Evolutionary conservation across 371 early-diverging fungal species (phyloP).

Genomic region (Mortierella sp.): DNA sequence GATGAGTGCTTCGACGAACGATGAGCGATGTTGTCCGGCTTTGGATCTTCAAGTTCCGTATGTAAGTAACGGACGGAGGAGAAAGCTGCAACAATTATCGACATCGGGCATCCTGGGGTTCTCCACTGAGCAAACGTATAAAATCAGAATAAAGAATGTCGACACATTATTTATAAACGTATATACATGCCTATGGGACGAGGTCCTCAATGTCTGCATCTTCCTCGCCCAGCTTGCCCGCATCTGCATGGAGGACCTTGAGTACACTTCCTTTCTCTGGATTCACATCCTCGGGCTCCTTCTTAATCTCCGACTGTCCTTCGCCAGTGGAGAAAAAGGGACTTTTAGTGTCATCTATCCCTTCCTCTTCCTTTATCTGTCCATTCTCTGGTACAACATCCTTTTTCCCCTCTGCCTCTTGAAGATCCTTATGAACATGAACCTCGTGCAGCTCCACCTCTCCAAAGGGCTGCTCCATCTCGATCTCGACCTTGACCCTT

Average conservation of each 20-base stretch:
- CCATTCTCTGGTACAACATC: not conserved
- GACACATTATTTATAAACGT: not conserved
- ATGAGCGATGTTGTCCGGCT: no score
- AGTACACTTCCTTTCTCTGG: not conserved
- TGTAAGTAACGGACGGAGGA: not conserved
- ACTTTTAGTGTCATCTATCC: slow-evolving; percentile 2
- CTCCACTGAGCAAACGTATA: not conserved
- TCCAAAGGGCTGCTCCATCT: slow-evolving; percentile 28
- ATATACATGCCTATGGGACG: not conserved
- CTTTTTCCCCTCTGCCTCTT: not conserved
- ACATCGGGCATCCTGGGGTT: not conserved
- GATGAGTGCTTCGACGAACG: no score
- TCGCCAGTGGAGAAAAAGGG: slow-evolving; percentile 8
- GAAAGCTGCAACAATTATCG: not conserved
- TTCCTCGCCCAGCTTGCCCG: slow-evolving; percentile 17
- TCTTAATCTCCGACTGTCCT: not conserved
- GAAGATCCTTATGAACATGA: not conserved
- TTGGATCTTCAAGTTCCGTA: no score
- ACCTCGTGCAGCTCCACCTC: slow-evolving; percentile 31
- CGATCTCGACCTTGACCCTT: slow-evolving; percentile 20
- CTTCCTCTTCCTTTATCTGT: slow-evolving; percentile 6
- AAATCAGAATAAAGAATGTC: not conserved
- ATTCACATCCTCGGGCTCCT: slow-evolving; percentile 6
- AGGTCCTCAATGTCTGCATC: slow-evolving; percentile 42
- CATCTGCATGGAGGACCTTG: not conserved